A percentile compares a stretch with the other conserved stretches of the same genome.
phyloP scores from a whole-genome alignment of 1,284 basidiomycete genomes.

The Trichosporon asahii region DNA sequence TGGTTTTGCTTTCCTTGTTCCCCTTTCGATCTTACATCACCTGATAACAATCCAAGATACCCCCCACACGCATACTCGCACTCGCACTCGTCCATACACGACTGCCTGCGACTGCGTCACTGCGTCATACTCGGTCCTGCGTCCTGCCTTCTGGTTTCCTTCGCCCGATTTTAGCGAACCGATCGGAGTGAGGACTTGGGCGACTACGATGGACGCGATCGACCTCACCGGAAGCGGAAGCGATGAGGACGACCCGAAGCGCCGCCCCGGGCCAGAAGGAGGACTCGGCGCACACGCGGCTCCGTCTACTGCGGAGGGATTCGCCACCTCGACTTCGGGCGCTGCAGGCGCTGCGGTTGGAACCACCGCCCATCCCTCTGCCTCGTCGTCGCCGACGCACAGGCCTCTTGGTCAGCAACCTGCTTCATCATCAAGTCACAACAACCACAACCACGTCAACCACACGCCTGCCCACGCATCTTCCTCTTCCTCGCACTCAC shows the following conservation, averaged over 20 bases:
- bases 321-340: not conserved
- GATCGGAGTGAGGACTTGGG: not conserved
- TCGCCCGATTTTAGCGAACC: too few species aligned
- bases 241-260: constrained; percentile 3
- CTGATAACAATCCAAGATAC: not conserved
- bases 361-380: not conserved
- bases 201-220: not conserved
- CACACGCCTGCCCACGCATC: not conserved
- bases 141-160: too few species aligned
- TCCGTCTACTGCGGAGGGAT: not conserved
- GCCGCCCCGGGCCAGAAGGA: not conserved
- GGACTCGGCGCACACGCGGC: constrained; percentile 4
- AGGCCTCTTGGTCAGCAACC: not conserved
- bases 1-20: not conserved
- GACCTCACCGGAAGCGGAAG: constrained; percentile 5
- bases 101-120: not conserved
- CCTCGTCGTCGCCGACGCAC: not conserved
- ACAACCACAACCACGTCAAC: too few species aligned
- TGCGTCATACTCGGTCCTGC: not conserved
- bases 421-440: not conserved
- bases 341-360: not conserved
- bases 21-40: not conserved
- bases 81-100: not conserved
- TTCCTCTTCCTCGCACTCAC: not conserved
- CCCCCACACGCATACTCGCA: too few species aligned